A percentile compares a stretch with the other conserved stretches of the same genome.
phyloP scores from a whole-genome alignment of 2,329 filamentous ascomycete genomes.

The Ascochyta pisi region DNA sequence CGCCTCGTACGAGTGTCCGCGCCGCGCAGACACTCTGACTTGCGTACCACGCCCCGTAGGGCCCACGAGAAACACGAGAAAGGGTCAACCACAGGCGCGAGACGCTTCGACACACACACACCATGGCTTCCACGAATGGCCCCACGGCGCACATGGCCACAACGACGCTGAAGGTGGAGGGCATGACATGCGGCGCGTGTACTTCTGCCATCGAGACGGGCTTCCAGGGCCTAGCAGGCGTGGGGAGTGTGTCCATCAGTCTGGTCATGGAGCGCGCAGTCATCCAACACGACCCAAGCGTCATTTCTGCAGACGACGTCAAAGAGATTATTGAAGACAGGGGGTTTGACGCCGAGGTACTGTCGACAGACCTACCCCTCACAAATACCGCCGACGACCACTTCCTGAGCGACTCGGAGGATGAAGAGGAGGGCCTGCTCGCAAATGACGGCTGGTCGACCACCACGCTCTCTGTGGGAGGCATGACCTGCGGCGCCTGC shows the following conservation, averaged over 20 bases:
- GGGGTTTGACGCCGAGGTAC: conserved; percentile 88
- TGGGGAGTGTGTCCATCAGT: conserved; percentile 87
- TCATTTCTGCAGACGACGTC: conserved; percentile 76
- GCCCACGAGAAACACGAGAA: conserved; percentile 9
- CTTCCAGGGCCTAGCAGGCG: conserved; percentile 81
- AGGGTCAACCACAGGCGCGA: conserved; percentile 8
- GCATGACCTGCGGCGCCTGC: conserved; percentile 92
- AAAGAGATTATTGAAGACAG: conserved; percentile 88
- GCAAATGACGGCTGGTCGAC: conserved; percentile 52
- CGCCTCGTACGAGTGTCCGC: conserved; percentile 24
- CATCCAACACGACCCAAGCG: conserved; percentile 81
- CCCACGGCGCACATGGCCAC: conserved; percentile 72
- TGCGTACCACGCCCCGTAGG: conserved; percentile 15
- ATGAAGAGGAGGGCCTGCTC: conserved; percentile 45
- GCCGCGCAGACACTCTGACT: conserved; percentile 23
- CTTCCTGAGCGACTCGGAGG: conserved; percentile 47
- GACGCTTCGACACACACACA: conserved; percentile 16
- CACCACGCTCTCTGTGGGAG: conserved; percentile 79
- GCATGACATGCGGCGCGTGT: conserved; percentile 89
- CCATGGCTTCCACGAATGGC: conserved; percentile 23
- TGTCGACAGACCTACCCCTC: conserved; percentile 77
- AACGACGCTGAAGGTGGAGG: conserved; percentile 88
- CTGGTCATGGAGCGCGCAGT: conserved; percentile 97
- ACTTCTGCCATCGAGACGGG: conserved; percentile 94
- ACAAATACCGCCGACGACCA: conserved; percentile 49